These are phyloP conservation scores for Talaromyces sp. DNA, from an alignment of 2,329 filamentous ascomycete genomes.

Conservation along the genomic window DNA sequence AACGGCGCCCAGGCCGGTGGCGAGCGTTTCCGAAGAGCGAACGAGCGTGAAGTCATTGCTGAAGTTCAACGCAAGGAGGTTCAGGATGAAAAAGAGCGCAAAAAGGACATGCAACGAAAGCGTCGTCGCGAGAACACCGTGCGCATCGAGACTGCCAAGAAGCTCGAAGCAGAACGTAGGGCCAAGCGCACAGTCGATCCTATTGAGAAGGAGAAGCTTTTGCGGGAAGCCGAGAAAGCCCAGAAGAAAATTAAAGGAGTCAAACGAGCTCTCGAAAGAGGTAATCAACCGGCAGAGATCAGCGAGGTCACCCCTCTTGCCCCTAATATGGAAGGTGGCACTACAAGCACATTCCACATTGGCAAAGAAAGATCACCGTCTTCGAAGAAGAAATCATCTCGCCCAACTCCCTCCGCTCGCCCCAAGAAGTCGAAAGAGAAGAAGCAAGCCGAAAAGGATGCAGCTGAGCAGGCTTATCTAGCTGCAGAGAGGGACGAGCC, in stretches of 20 bases:
- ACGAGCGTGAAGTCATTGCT: conserved; percentile 76
- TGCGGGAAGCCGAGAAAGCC: conserved; percentile 82
- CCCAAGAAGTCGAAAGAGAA: conserved; percentile 84
- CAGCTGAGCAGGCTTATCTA: conserved; percentile 82
- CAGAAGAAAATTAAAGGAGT: conserved; percentile 92
- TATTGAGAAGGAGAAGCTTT: conserved; percentile 72
- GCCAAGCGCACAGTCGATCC: conserved; percentile 78
- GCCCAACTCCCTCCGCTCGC: conserved; percentile 51
- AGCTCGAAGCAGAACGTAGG: conserved; percentile 72
- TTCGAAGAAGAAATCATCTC: conserved; percentile 54
- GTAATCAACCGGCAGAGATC: conserved; percentile 70
- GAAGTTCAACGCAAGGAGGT: conserved; percentile 88
- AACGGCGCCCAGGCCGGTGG: conserved; percentile 69
- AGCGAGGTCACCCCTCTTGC: conserved; percentile 68
- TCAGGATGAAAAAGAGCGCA: conserved; percentile 93
- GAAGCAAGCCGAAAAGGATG: conserved; percentile 67
- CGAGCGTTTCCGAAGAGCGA: conserved; percentile 69
- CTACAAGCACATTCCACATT: conserved; percentile 78
- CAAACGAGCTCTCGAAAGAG: conserved; percentile 79
- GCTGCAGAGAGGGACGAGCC: conserved; percentile 52
- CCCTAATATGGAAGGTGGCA: conserved; percentile 78
- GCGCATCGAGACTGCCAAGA: conserved; percentile 81
- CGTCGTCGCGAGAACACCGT: conserved; percentile 90
- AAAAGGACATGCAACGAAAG: conserved; percentile 99
- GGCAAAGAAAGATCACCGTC: conserved; percentile 52